Base-by-base conservation (phyloP, 306 rosid species). In the Quercus agrifolia region DNA sequence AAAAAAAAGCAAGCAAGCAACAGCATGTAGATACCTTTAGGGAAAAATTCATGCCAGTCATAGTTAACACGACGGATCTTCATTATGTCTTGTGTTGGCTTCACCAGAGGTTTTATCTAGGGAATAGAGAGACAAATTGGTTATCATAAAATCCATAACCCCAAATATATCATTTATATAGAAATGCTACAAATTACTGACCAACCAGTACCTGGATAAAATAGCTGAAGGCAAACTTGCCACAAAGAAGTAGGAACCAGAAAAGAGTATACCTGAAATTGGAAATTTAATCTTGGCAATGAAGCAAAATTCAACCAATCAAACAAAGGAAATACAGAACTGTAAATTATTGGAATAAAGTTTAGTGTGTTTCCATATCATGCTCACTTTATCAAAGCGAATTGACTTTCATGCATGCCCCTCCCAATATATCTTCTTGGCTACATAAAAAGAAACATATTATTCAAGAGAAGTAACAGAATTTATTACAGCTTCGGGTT, bases 361-460 rank as follows among this genome's bases (percentile, higher is more conserved):
- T 69, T 46, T 49, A 73, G 56, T 71, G 54, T 28, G 58, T 58
- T 70, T 55, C 44, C 75, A 69, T 56, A 54, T 55, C 38, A 80
- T 87, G 80, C 99, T 89, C 91, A 95, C 99, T 92, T 95, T 13
- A 95, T 56, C 69, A 93, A 96, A 81, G 97, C 56, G 83, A 95
- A 91, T 79, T 89, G 98, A 82, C 97, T 95, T 86, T 95, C 99
- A 68, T 95, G 99, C 99, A 93, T 95, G 77, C 99, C 99, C 80
- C 99, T 92, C 67, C 99, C 99, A 27, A 95, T 72, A 71, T 95
- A 95, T 83, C 87, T 81, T 86, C 99, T 90, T 75, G 98, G 99
- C 99, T 95, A 93, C 90, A 85, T 38, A 74, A 54, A 33, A 49
- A 74, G 33, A 71, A 81, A 83, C 66, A 71, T 49, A 79, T 35